Evolutionary conservation across 768 basidiomycete species (phyloP), one percentile per base, ranked within the genome.

Genomic region (Saitozyma podzolica): DNA sequence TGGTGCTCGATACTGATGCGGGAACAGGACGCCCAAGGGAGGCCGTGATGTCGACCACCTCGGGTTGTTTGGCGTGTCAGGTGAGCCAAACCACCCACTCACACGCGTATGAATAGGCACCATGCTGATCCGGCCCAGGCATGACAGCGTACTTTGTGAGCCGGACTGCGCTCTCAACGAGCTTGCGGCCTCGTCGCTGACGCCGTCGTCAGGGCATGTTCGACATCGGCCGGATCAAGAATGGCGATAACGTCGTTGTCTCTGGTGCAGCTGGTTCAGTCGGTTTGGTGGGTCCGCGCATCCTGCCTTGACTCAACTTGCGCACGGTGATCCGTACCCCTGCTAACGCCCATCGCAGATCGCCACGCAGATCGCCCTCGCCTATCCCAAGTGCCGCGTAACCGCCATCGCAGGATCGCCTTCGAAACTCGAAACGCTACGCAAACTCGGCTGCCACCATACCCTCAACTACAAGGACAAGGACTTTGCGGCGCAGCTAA

Each of bases 211-310:
- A 92, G 92, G 93, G 94, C 9, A 82, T 97, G 39, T 83, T 86
- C 76, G 89, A 91, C 54, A 83, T 95, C 51, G 91, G 88, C 14
- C 79, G 89, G 63, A 78, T 94, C 71, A 89, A 94, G 76, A 78
- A 87, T 0, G 92, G 92, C 11, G 92, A 97, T 63, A 90, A 85
- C 0, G 85, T 95, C 54, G 84, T 97, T 20, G 88, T 88, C 10
- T 91, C 91, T 0, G 94, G 92, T 17, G 94, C 94, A 2, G 94
- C 95, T 9, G 94, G 93, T 9, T 87, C 92, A 0, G 90, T 91
- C 9, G 78, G 76, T 13, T 58, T 74, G 17, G 77, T 78, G 41
- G 58, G 74, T 67, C n/a, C 8, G 13, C 45, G n/a, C n/a, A n/a
- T n/a, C n/a, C n/a, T n/a, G n/a, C n/a, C n/a, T n/a, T n/a, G n/a